A percentile compares a stretch with the other conserved stretches of the same genome.
phyloP scores from a whole-genome alignment of 176 grass and related monocot species.

The Oryza brachyantha region DNA sequence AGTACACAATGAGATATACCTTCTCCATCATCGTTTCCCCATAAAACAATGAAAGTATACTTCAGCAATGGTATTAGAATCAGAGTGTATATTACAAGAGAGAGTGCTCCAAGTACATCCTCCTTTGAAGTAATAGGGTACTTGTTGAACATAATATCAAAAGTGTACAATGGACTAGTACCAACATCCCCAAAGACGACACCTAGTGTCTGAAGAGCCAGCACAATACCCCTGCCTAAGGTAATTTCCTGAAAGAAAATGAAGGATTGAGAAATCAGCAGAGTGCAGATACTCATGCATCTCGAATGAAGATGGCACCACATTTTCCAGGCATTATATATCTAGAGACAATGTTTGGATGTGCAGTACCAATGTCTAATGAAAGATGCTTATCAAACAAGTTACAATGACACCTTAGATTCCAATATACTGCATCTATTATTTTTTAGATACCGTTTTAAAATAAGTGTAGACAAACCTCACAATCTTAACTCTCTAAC shows the following conservation, averaged over 20 bases:
- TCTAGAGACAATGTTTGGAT: background rate
- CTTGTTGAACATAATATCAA: constrained; percentile 99
- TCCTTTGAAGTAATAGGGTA: constrained; percentile 75
- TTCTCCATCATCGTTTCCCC: constrained; percentile 97
- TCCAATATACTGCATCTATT: background rate
- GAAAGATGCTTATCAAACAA: constrained; percentile 4
- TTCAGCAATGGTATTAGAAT: constrained; percentile 95
- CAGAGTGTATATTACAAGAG: constrained; percentile 95
- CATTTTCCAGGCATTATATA: background rate
- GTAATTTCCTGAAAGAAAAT: constrained; percentile 70
- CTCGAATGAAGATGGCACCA: constrained; percentile 6
- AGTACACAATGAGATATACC: constrained; percentile 54
- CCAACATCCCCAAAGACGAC: constrained; percentile 98
- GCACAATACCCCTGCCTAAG: constrained; percentile 68
- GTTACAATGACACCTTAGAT: background rate
- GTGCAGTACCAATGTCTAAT: constrained; percentile 2
- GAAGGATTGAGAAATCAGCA: constrained; percentile 29
- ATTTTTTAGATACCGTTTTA: background rate
- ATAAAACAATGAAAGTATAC: constrained; percentile 83
- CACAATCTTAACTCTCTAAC: background rate
- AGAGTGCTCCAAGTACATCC: constrained; percentile 93
- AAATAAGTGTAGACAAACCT: background rate
- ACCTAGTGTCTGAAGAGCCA: constrained; percentile 92
- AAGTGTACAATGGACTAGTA: constrained; percentile 94
- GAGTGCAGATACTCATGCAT: constrained; percentile 1